A percentile compares a stretch with the other conserved stretches of the same genome.
Evolutionary conservation across 2,329 filamentous ascomycete species (phyloP).

Genomic region (Sporothrix luriei): DNA sequence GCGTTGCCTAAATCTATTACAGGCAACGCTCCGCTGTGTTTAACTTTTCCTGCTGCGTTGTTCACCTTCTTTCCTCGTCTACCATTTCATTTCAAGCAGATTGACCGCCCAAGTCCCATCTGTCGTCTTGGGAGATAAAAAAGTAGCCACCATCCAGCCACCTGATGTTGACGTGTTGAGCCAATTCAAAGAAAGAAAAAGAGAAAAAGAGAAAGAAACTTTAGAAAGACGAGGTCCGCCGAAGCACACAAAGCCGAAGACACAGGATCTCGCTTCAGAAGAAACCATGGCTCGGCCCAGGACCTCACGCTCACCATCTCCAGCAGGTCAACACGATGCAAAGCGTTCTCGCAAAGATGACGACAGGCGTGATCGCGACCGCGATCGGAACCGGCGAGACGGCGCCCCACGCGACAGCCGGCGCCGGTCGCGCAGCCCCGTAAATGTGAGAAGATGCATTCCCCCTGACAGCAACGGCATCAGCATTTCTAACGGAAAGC

Average conservation of each 20-base stretch:
- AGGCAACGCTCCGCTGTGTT: not conserved
- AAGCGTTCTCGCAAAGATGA: conserved; percentile 67
- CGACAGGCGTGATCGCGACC: conserved; percentile 57
- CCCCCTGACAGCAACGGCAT: not conserved
- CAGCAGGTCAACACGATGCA: conserved; percentile 77
- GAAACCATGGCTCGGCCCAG: conserved; percentile 62
- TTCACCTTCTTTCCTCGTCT: not conserved
- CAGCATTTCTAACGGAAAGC: conserved; percentile 49
- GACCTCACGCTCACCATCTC: conserved; percentile 85
- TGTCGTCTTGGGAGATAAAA: conserved; percentile 22
- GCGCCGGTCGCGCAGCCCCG: conserved; percentile 63
- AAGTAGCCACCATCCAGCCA: conserved; percentile 10
- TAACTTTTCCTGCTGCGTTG: not conserved
- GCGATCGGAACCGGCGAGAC: conserved; percentile 56
- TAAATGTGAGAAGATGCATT: conserved; percentile 55
- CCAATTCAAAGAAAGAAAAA: conserved; percentile 8
- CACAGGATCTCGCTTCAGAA: conserved; percentile 11
- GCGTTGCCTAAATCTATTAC: conserved; percentile 21
- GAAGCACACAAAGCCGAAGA: not conserved
- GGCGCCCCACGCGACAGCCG: conserved; percentile 56
- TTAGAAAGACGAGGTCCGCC: conserved; percentile 19
- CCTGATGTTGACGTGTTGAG: conserved; percentile 14
- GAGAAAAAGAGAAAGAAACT: not conserved
- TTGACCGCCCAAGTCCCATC: not conserved
- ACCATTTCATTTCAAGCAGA: not conserved